Percentiles rank a stretch among this genome's conserved stretches.
These are phyloP conservation scores for Rhizopogon vesiculosus DNA, from an alignment of 768 basidiomycete genomes.

Conservation along the genomic window DNA sequence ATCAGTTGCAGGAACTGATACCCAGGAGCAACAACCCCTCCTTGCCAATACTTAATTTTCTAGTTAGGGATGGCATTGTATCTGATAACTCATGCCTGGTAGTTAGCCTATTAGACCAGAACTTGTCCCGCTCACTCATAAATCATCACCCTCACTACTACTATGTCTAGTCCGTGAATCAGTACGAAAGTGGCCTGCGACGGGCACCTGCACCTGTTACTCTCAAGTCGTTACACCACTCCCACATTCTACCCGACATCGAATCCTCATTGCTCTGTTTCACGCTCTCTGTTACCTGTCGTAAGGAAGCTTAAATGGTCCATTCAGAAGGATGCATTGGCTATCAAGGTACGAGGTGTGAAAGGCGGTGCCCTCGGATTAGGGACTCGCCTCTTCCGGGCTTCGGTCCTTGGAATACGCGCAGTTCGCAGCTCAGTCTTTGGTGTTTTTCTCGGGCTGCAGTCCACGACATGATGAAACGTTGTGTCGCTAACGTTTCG, in stretches of 20 bases:
- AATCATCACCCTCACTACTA: background rate
- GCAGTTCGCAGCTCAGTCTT: too few relatives aligned
- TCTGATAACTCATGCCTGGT: too few relatives aligned
- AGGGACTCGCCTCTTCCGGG: slow-evolving; percentile 16
- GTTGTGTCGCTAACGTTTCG: too few relatives aligned
- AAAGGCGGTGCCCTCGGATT: slow-evolving; percentile 25
- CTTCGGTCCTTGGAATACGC: slow-evolving; percentile 52
- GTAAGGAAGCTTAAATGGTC: slow-evolving; percentile 71
- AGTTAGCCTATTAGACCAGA: too few relatives aligned
- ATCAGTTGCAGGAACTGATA: too few relatives aligned
- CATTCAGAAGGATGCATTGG: slow-evolving; percentile 56
- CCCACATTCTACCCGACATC: slow-evolving; percentile 57
- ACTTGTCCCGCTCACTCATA: slow-evolving; percentile 1
- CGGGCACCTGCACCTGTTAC: slow-evolving; percentile 34
- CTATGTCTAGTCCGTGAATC: slow-evolving; percentile 49
- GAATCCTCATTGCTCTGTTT: slow-evolving; percentile 56
- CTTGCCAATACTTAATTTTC: too few relatives aligned
- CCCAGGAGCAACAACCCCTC: too few relatives aligned
- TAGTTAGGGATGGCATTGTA: too few relatives aligned
- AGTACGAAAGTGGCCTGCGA: slow-evolving; percentile 56
- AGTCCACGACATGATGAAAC: too few relatives aligned
- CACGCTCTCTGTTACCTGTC: slow-evolving; percentile 57
- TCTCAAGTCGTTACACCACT: slow-evolving; percentile 42
- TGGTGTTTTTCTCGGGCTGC: too few relatives aligned
- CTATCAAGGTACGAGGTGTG: slow-evolving; percentile 48